These are phyloP conservation scores for Podospora fimiseda DNA, from an alignment of 495 filamentous ascomycete genomes.

Conservation along the genomic window DNA sequence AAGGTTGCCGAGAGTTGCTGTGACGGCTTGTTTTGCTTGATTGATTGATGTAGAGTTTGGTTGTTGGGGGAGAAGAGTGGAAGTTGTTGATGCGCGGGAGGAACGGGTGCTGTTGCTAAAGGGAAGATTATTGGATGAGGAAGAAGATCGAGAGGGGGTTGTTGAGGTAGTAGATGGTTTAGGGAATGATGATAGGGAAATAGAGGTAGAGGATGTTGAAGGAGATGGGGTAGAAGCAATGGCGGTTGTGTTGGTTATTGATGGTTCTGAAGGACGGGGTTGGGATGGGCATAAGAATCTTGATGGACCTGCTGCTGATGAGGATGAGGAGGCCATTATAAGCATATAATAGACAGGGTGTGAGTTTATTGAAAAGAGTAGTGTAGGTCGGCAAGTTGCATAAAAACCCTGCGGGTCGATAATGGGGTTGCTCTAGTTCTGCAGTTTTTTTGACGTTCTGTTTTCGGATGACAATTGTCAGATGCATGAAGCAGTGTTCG, in stretches of 20 bases:
- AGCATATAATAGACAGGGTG: no score
- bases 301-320: background rate
- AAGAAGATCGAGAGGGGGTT: background rate
- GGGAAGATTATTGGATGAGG: background rate
- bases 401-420: no score
- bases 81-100: background rate
- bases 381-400: background rate
- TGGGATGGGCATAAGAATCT: background rate
- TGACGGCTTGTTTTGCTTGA: slow-evolving; percentile 70
- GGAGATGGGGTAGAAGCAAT: slow-evolving; percentile 1
- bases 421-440: no score
- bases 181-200: background rate
- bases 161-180: background rate
- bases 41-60: slow-evolving; percentile 18
- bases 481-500: no score
- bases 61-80: background rate
- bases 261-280: slow-evolving; percentile 6
- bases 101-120: background rate
- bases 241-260: slow-evolving; percentile 5
- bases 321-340: background rate
- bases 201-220: slow-evolving; percentile 4
- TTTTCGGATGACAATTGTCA: no score
- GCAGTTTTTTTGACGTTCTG: no score
- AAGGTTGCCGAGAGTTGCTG: slow-evolving; percentile 70
- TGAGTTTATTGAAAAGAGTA: no score